These are phyloP conservation scores for Penicillium fuscoglaucum DNA, from an alignment of 2,329 filamentous ascomycete genomes.

Conservation along the genomic window DNA sequence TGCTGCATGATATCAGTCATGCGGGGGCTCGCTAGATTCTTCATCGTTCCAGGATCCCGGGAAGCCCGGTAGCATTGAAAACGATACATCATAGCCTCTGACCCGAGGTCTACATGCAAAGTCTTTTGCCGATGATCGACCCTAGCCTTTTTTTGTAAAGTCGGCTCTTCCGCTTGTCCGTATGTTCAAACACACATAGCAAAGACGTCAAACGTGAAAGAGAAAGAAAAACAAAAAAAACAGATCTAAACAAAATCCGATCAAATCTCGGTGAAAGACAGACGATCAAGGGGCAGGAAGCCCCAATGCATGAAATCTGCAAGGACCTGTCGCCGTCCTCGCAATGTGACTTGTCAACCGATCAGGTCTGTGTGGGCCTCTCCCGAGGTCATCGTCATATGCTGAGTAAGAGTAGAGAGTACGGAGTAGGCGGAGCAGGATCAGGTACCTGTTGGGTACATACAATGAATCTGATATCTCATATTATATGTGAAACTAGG, in stretches of 20 bases:
- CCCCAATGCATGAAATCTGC: conserved; percentile 28
- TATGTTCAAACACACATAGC: not conserved
- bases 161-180: not conserved
- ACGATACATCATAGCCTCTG: conserved; percentile 7
- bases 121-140: conserved; percentile 4
- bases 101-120: not conserved
- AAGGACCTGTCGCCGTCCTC: conserved; percentile 31
- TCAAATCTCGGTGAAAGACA: not conserved
- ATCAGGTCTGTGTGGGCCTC: conserved; percentile 4
- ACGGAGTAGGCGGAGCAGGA: not conserved
- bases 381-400: conserved; percentile 11
- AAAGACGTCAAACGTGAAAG: not conserved
- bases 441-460: conserved; percentile 8
- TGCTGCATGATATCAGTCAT: conserved; percentile 18
- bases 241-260: not conserved
- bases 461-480: not conserved
- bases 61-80: conserved; percentile 1
- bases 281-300: conserved; percentile 11
- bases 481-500: not conserved
- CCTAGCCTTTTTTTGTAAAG: not conserved
- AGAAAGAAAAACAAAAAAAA: not conserved
- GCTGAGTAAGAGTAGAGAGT: conserved; percentile 11
- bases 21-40: conserved; percentile 13
- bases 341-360: conserved; percentile 33
- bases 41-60: conserved; percentile 18